A percentile compares a stretch with the other conserved stretches of the same genome.
These are phyloP conservation scores for Handroanthus guayacan DNA, from an alignment of 257 asterid species.

Conservation along the genomic window DNA sequence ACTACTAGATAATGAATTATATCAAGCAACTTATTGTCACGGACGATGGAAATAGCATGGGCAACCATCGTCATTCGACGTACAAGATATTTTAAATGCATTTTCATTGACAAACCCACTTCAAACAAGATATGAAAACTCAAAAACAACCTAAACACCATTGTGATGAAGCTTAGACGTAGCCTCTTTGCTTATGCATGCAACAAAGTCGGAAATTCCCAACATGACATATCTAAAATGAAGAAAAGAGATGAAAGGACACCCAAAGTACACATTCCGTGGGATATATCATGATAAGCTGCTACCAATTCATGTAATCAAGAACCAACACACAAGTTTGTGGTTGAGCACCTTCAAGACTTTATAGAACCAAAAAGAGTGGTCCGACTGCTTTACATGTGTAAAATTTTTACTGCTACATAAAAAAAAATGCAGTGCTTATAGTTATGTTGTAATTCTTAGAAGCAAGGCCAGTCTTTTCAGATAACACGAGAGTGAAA, in stretches of 20 bases:
- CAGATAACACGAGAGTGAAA: neutral
- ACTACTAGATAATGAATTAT: neutral
- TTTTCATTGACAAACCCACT: neutral
- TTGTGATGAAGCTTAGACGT: too few relatives aligned
- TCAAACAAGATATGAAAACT: neutral
- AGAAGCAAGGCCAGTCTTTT: neutral
- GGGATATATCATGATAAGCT: slow-evolving; percentile 15
- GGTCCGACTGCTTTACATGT: neutral
- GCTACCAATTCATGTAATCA: neutral
- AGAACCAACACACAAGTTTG: neutral
- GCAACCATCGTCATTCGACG: too few relatives aligned
- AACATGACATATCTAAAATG: neutral
- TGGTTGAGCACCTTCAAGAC: neutral
- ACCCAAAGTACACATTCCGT: neutral
- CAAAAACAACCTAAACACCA: neutral
- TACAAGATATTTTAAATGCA: slow-evolving; percentile 3
- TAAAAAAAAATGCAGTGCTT: neutral
- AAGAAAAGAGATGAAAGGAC: neutral
- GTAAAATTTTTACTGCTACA: neutral
- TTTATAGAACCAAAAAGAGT: neutral
- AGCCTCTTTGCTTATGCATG: neutral
- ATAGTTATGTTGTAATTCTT: neutral
- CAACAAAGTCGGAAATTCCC: neutral
- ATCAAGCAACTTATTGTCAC: neutral
- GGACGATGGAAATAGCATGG: neutral